Conservation (phyloP, 2,329 filamentous ascomycete genomes). For the Capronia americana region DNA sequence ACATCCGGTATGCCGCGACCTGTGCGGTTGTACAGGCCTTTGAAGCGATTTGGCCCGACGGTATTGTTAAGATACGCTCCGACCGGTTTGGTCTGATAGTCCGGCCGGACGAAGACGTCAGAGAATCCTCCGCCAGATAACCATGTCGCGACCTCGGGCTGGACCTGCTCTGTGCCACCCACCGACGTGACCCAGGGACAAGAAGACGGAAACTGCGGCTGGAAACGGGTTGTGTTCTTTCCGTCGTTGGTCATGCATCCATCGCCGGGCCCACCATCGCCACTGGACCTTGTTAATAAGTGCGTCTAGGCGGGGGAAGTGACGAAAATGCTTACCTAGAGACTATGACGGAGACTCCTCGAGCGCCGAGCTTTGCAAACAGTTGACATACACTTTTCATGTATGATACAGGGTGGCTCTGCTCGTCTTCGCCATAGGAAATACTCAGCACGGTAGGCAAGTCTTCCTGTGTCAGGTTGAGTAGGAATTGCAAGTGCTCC, state of each 20-base stretch:
- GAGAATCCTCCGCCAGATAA: slow-evolving; percentile 64
- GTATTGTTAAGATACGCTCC: slow-evolving; percentile 53
- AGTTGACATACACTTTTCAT: slow-evolving; percentile 66
- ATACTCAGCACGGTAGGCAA: slow-evolving; percentile 68
- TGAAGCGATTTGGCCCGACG: slow-evolving; percentile 46
- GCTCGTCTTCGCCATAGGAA: slow-evolving; percentile 72
- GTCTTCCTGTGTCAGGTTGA: slow-evolving; percentile 59
- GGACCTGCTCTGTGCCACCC: slow-evolving; percentile 61
- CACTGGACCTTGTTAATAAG: slow-evolving; percentile 46
- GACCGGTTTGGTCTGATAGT: slow-evolving; percentile 55
- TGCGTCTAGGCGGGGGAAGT: slow-evolving; percentile 51
- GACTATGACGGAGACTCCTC: slow-evolving; percentile 69
- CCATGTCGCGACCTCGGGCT: slow-evolving; percentile 58
- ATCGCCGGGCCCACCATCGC: slow-evolving; percentile 63
- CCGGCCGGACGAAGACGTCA: slow-evolving; percentile 56
- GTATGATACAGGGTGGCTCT: slow-evolving; percentile 66
- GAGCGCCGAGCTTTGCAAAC: slow-evolving; percentile 68
- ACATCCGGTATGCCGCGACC: slow-evolving; percentile 23
- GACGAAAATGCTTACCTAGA: slow-evolving; percentile 48
- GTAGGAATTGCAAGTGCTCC: slow-evolving; percentile 66
- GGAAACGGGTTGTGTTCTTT: slow-evolving; percentile 60
- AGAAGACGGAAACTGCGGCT: slow-evolving; percentile 67
- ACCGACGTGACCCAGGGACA: slow-evolving; percentile 73
- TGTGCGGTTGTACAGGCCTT: slow-evolving; percentile 49
- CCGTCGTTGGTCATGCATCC: slow-evolving; percentile 67